Base-by-base conservation (phyloP, 2,329 filamentous ascomycete species). In the Aureobasidium sp. region DNA sequence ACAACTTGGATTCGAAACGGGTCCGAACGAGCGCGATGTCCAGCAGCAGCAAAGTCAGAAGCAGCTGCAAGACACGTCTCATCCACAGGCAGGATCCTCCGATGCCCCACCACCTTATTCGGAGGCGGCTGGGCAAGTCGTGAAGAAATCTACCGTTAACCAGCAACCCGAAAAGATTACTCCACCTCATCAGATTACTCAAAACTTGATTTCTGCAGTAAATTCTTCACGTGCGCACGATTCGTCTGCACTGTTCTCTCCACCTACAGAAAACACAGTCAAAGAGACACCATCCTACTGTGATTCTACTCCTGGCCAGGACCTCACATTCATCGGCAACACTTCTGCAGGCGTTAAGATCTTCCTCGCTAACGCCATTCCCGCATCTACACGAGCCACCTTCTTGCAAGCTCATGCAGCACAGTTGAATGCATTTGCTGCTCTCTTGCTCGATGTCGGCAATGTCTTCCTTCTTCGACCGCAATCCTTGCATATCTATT, bases 211-310 rank as follows among this genome's bases (percentile, higher is more conserved):
- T 47, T 89, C 87, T 62, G 92, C 92, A 2, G 87, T 96, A 71
- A 83, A 88, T 67, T 85, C 90, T 8, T 90, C 89, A 26, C 85
- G 91, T 41, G 81, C 91, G 0, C 87, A 92, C 73, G 87, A 89
- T 65, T 90, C 89, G 1, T 82, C 84, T 17, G 78, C 79, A 12
- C 76, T 96, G n/a, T 93, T 90, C 75, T 85, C 84, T 3, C 84
- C 85, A 26, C 90, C 90, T 0, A 78, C 84, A 59, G 87, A 88
- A 39, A 87, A 85, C 65, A 78, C 87, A 56, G 86, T 96, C 67
- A 88, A 88, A 70, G 92, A 96, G 73, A 71, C 70, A 8, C 88
- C 90, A 67, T 88, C 89, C 0, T 96, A 96, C 76, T 97, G 92
- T 73, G 92, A 97, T 76, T 82, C 85, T 67, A 87, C 79, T 27